Conservation (phyloP, 2,329 filamentous ascomycete genomes). For the Blumeria hordei region DNA sequence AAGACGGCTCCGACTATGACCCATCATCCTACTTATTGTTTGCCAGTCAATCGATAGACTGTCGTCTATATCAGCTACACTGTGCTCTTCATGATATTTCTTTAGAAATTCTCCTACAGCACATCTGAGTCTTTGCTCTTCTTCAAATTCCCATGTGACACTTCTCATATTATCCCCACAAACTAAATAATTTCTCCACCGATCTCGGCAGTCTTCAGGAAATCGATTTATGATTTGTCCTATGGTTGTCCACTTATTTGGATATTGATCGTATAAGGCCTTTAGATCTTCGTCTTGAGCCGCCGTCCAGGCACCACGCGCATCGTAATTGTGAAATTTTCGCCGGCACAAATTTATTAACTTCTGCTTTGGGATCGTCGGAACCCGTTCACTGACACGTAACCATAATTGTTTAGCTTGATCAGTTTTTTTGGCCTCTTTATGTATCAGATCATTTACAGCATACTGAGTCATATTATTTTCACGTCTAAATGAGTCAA, state of each 20-base stretch:
- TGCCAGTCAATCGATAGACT: conserved; percentile 40
- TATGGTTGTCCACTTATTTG: conserved; percentile 35
- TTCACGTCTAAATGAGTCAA: conserved; percentile 18
- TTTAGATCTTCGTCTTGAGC: conserved; percentile 32
- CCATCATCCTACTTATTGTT: conserved; percentile 36
- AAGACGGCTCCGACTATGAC: conserved; percentile 33
- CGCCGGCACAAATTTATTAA: conserved; percentile 32
- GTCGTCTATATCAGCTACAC: conserved; percentile 18
- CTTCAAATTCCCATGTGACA: conserved; percentile 33
- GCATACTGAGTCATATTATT: conserved; percentile 20
- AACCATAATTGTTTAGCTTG: conserved; percentile 22
- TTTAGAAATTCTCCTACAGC: conserved; percentile 29
- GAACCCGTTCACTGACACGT: conserved; percentile 22
- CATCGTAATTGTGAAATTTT: conserved; percentile 39
- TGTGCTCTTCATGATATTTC: conserved; percentile 19
- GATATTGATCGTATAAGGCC: conserved; percentile 20
- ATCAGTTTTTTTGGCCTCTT: conserved; percentile 7
- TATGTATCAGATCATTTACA: conserved; percentile 23
- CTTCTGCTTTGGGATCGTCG: conserved; percentile 26
- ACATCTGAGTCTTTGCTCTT: conserved; percentile 22
- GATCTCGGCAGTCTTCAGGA: conserved; percentile 40
- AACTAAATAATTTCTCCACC: conserved; percentile 43
- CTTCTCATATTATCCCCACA: conserved; percentile 27
- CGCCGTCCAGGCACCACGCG: conserved; percentile 31
- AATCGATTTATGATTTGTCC: conserved; percentile 37